Evolutionary conservation across 2,329 filamentous ascomycete genomes (phyloP).

Genomic region (Diaporthe caulivora): DNA sequence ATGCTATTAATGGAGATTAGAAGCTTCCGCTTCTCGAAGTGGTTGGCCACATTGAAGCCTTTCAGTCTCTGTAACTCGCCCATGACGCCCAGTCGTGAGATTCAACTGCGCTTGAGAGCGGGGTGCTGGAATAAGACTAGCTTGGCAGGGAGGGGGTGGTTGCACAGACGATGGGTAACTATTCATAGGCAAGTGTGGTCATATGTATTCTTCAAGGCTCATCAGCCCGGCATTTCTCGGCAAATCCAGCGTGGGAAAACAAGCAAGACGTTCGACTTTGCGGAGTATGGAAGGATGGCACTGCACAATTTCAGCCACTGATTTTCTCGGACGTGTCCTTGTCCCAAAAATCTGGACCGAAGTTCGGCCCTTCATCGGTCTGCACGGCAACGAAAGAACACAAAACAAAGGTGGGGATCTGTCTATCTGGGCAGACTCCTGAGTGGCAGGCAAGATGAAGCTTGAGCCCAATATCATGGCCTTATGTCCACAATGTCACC

Average conservation of each 20-base stretch:
- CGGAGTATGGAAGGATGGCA: neutral
- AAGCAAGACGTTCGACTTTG: neutral
- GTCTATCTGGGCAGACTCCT: neutral
- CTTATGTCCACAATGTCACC: neutral
- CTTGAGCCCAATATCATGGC: neutral
- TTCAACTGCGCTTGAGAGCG: neutral
- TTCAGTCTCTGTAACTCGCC: constrained; percentile 33
- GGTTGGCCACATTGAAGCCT: constrained; percentile 58
- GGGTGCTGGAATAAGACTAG: too few species aligned
- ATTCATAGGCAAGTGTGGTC: neutral
- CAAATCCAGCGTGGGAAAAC: neutral
- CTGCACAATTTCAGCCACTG: neutral
- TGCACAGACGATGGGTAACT: neutral
- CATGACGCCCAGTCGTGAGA: constrained; percentile 1
- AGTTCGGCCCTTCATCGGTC: constrained; percentile 7
- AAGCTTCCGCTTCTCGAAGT: constrained; percentile 66
- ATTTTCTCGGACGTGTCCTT: neutral
- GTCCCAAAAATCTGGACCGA: neutral
- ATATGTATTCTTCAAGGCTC: neutral
- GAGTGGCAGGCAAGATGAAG: neutral
- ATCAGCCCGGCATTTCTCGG: neutral
- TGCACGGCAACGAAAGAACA: neutral
- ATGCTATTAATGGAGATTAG: constrained; percentile 73
- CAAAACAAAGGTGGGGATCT: neutral
- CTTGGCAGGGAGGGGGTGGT: too few species aligned